Base-by-base conservation (phyloP, 2,329 filamentous ascomycete genomes). In the Colletotrichum nymphaeae region DNA sequence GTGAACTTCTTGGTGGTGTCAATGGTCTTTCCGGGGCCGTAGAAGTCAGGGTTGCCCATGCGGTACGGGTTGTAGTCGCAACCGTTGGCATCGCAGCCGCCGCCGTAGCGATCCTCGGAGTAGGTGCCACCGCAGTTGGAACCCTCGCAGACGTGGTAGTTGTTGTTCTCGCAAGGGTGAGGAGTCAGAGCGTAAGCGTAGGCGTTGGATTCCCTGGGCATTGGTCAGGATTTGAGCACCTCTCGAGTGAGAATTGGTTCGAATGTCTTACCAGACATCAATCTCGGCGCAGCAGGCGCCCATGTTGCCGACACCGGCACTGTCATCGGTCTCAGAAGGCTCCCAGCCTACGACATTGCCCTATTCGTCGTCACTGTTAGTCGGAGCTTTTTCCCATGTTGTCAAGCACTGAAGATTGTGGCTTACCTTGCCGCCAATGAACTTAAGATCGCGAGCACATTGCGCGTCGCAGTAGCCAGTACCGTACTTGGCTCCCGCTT, bases 41-140 rank as follows among this genome's bases (percentile, higher is more conserved):
- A 93, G 84, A 92, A 93, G 80, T 84, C 82, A 42, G 83, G 83
- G 80, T 89, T 87, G 1, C 68, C 91, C 84, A 90, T 86, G 77
- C 90, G 90, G 87, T 88, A 93, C 30, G 87, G 83, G 86, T 92
- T 92, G 85, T 89, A 92, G 79, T 92, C 91, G 77, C 91, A 93
- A 30, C 91, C 91, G 77, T 91, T 89, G 74, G 89, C 89, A 80
- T 93, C 91, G 82, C 91, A 93, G 56, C 87, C 81, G 72, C 90
- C 90, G 16, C 79, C 82, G 79, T 91, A 91, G 76, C 89, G 88
- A 74, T 86, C 81, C 65, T 80, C 77, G 6, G 81, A 84, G 77
- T 85, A 88, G 22, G 85, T 84, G 60, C 86, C 88, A 63, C 88
- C 88, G 76, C 87, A 89, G 19, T 53, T 66, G 69, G 42, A 37